Base-by-base conservation (phyloP, 768 basidiomycete species). In the Tremella mesenterica region DNA sequence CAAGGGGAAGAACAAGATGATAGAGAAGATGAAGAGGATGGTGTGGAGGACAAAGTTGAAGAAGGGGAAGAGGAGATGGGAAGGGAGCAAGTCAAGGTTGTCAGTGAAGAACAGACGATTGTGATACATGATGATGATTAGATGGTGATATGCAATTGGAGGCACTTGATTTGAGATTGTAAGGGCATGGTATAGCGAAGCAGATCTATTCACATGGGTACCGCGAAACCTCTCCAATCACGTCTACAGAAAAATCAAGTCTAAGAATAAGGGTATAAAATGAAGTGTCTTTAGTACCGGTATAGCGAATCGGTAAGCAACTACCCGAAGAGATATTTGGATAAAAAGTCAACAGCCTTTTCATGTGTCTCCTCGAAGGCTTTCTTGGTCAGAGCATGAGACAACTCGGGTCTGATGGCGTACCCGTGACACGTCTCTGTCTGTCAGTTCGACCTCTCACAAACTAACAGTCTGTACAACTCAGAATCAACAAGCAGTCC, bases 361-460 rank as follows among this genome's bases (percentile, higher is more conserved):
- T 64, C 57, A 58, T 82, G 81, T 14, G 81, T 73, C 54, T 82
- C 79, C 53, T 81, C 75, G 48, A 71, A 82, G 76, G 80, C 78
- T 65, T 78, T 78, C 64, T 76, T 77, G 63, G 81, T 81, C 39
- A 81, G 78, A 26, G 76, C 72, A 48, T 82, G 75, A 21, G 76
- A 74, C 41, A 83, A 73, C 61, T 82, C 73, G 1, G 77, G 82
- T 29, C 82, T 75, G 3, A 81, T 81, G 7, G 81, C 83, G n/a
- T 81, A 84, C 29, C 82, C 82, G 58, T 83, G 82, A 6, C 56
- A 39, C 1, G 75, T 80, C 29, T 79, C 79, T 79, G 41, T 9
- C 14, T n/a, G 5, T 16, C 4, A 16, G 38, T 5, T 41, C 14
- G n/a, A n/a, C 23, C 14, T n/a, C 23, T n/a, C 38, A 5, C n/a